Evolutionary conservation across 2,329 filamentous ascomycete genomes (phyloP), one percentile per base, ranked within the genome.

Genomic region (Bipolaris cookei): DNA sequence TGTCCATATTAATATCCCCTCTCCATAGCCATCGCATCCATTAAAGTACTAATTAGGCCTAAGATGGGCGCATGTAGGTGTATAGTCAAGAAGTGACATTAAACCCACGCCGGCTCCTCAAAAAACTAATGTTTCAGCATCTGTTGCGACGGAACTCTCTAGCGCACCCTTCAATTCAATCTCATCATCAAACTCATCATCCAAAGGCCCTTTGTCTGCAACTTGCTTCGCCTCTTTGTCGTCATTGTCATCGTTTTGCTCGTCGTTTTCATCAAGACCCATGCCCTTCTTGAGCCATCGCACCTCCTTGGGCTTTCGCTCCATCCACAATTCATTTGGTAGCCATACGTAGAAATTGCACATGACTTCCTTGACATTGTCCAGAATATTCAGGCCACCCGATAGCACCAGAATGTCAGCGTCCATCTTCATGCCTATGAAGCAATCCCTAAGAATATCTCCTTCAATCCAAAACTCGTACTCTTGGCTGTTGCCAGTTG

Each of bases 391-490:
- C 39, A 76, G 60, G 30, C 66, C 68, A 25, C 61, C 61, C 4
- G 64, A 58, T 6, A 75, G 58, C 2, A 59, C 63, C 25, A 75
- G 28, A 16, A 75, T 59, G 13, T 50, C 64, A 5, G 70, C 79
- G 34, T 77, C 67, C 45, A 82, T 69, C 70, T 80, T 82, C 76
- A 82, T 75, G 0, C 91, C 90, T 0, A 82, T 74, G 56, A 84
- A 83, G 68, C 90, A 85, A 53, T 84, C 78, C 25, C 79, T 58
- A 16, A 90, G 76, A 2, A 86, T 72, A 4, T 82, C 74, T 23
- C 86, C 83, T 58, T 97, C 92, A 3, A 97, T 70, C 68, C 90
- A 86, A 62, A 96, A 88, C 11, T 73, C 71, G 59, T 79, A 76
- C 43, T 79, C 80, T 41, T 55, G 64, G 35, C 84, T 79, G 14